Base-by-base conservation (phyloP, 2,329 filamentous ascomycete genomes). In the Blastomyces gilchristii region DNA sequence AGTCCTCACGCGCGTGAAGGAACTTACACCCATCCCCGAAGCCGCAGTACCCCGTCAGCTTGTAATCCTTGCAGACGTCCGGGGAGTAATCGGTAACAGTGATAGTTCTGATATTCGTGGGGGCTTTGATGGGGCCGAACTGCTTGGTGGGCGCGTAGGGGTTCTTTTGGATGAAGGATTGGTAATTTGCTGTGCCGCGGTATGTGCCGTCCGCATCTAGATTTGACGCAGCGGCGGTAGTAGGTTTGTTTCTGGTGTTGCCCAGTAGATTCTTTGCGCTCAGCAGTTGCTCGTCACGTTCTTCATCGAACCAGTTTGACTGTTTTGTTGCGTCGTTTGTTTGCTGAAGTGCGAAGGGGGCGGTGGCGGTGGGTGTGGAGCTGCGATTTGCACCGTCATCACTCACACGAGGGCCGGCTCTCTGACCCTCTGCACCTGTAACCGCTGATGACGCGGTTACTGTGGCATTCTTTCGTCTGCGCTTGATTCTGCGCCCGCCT, bases 11-110 rank as follows among this genome's bases (percentile, higher is more conserved):
- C 11, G 81, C 80, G 68, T 87, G 85, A 22, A 85, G 73, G 71
- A 84, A 87, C 68, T 86, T 96, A 79, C 92, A 96, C 65, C 82
- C 86, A 72, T 94, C 90, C 37, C 89, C 87, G 67, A 87, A 89
- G 1, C 86, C 85, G 68, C 84, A 86, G 70, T 66, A 87, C 0
- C 88, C 88, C 0, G 87, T 94, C 70, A 89, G 83, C 68, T 93
- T 93, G 76, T 90, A 94, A 72, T 97, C 94, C 74, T 97, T 97
- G 77, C 94, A 99, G 0, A 96, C 89, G 68, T 97, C 93, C 0
- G 93, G 91, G 0, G 89, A 88, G 72, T 90, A 97, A 72, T 99
- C 94, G 41, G 86, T 96, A 7, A 93, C 83, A 0, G 92, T 97
- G 67, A 96, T 88, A 1, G 89, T 96, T 60, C 94, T 86, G 63